phyloP scores from a whole-genome alignment of 1,284 basidiomycete genomes.

The Puccinia coronata region DNA sequence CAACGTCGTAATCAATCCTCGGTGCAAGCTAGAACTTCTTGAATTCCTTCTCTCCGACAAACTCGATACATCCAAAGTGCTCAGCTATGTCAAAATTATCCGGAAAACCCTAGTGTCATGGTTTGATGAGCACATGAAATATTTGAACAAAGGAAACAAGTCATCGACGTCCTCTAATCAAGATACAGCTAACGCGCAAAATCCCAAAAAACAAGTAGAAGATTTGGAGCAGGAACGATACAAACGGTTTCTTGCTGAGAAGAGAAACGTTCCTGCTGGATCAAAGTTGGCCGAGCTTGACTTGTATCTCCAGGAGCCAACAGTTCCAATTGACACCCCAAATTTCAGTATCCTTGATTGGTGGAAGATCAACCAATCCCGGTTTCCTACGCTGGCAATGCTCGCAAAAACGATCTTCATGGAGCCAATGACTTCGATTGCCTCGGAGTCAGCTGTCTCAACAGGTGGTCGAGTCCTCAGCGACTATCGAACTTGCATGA shows the following conservation, averaged over 20 bases:
- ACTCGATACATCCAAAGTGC: not conserved
- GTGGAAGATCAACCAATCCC: not conserved
- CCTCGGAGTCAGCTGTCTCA: not conserved
- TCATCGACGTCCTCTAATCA: too few species aligned
- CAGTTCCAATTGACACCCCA: too few species aligned
- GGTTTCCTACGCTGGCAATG: not conserved
- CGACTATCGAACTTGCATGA: not conserved
- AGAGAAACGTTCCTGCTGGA: not conserved
- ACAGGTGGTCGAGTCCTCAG: not conserved
- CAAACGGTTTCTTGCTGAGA: not conserved
- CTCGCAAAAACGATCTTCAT: not conserved
- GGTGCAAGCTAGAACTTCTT: not conserved
- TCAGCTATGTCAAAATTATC: too few species aligned
- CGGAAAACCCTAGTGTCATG: not conserved
- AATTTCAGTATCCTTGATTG: slow-evolving; percentile 1
- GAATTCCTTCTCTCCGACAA: not conserved
- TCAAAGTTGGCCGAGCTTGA: not conserved
- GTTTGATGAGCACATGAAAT: too few species aligned
- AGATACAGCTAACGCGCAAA: not conserved
- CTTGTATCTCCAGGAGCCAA: too few species aligned
- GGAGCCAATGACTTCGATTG: slow-evolving; percentile 3
- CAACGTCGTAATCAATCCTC: not conserved
- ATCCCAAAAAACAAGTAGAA: not conserved
- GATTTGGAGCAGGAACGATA: not conserved
- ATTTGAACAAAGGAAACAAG: too few species aligned